Conservation (phyloP, 2,329 filamentous ascomycete genomes). For the Calonectria henricotiae region DNA sequence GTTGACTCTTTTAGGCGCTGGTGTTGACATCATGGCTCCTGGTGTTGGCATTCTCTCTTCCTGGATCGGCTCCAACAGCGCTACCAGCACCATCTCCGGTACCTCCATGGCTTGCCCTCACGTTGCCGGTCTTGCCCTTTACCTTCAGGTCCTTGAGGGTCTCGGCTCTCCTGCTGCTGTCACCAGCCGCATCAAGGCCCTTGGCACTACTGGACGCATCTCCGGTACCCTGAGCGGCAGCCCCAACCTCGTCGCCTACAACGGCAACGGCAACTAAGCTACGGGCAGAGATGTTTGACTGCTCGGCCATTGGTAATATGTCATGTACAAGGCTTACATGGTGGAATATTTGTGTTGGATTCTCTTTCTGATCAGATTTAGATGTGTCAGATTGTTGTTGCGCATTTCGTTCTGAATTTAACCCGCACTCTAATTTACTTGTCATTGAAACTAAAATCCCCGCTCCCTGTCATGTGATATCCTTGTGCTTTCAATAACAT, state of each 20-base stretch:
- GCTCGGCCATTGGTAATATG: background rate
- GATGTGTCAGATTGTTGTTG: slow-evolving; percentile 6
- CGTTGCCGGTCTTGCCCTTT: slow-evolving; percentile 61
- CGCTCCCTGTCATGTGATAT: background rate
- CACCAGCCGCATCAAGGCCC: slow-evolving; percentile 60
- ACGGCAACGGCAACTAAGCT: slow-evolving; percentile 56
- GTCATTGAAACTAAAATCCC: background rate
- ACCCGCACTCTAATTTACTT: background rate
- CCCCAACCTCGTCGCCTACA: slow-evolving; percentile 66
- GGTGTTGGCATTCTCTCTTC: slow-evolving; percentile 61
- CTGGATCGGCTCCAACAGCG: slow-evolving; percentile 60
- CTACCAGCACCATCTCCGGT: slow-evolving; percentile 59
- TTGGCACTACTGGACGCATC: slow-evolving; percentile 61
- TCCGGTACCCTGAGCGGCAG: slow-evolving; percentile 59
- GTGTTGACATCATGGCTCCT: slow-evolving; percentile 63
- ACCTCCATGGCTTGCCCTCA: slow-evolving; percentile 64
- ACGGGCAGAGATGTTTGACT: slow-evolving; percentile 23
- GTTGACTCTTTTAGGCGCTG: slow-evolving; percentile 35
- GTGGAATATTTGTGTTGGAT: background rate
- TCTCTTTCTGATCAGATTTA: background rate
- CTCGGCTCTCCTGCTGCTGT: slow-evolving; percentile 63
- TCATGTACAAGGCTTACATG: background rate
- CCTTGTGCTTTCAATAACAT: background rate
- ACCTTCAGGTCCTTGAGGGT: slow-evolving; percentile 64
- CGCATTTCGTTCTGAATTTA: background rate